phyloP scores from a whole-genome alignment of 2,329 filamentous ascomycete species.

The Chaetomiaceae sp. region DNA sequence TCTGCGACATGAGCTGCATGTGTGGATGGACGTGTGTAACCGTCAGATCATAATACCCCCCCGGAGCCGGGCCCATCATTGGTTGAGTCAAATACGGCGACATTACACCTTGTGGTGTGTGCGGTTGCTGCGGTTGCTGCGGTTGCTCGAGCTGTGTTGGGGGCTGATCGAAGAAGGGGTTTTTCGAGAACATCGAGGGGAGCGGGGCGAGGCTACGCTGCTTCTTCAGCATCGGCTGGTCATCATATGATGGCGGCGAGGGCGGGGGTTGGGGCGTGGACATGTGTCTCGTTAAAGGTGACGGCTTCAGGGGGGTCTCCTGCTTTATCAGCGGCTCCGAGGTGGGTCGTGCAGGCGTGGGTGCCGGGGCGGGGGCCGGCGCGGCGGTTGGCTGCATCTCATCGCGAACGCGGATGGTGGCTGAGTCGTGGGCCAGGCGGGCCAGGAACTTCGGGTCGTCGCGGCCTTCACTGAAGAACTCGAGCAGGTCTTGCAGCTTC shows the following conservation, averaged over 20 bases:
- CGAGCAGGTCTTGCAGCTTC: slow-evolving; percentile 59
- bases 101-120: not conserved
- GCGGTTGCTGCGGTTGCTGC: slow-evolving; percentile 4
- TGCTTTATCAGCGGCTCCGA: slow-evolving; percentile 21
- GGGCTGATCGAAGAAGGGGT: slow-evolving; percentile 12
- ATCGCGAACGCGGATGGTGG: slow-evolving; percentile 26
- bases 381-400: slow-evolving; percentile 15
- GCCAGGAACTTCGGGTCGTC: slow-evolving; percentile 55
- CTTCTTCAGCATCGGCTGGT: slow-evolving; percentile 15
- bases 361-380: slow-evolving; percentile 1
- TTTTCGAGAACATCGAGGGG: slow-evolving; percentile 4
- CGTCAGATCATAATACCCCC: slow-evolving; percentile 17
- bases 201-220: slow-evolving; percentile 18
- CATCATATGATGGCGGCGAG: slow-evolving; percentile 11
- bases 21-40: slow-evolving; percentile 20
- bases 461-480: slow-evolving; percentile 57
- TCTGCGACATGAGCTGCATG: slow-evolving; percentile 16
- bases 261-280: slow-evolving; percentile 15
- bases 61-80: slow-evolving; percentile 11
- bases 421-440: slow-evolving; percentile 53
- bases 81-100: slow-evolving; percentile 14
- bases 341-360: slow-evolving; percentile 13
- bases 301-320: slow-evolving; percentile 9
- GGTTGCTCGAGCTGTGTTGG: slow-evolving; percentile 4
- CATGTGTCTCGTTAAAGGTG: slow-evolving; percentile 18